These are phyloP conservation scores for Casuarina equisetifolia DNA, from an alignment of 306 rosid species.

Conservation along the genomic window DNA sequence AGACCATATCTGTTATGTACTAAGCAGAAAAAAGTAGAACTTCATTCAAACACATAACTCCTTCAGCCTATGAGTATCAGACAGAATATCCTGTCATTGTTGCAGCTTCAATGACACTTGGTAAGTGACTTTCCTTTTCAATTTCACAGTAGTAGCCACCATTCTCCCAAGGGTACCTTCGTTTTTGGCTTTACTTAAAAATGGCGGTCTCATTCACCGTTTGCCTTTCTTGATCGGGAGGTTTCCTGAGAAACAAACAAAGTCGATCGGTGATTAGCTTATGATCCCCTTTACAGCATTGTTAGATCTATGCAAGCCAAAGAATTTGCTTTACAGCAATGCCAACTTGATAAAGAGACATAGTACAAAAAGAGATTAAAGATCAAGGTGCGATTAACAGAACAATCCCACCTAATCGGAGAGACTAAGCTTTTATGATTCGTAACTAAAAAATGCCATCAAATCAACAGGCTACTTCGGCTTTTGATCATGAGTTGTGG, in stretches of 20 bases:
- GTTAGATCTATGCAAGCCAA: background rate
- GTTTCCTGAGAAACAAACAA: background rate
- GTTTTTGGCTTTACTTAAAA: background rate
- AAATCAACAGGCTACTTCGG: too few species aligned
- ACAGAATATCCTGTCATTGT: too few species aligned
- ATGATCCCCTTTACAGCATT: background rate
- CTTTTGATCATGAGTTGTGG: too few species aligned
- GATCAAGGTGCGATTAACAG: too few species aligned
- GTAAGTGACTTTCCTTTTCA: background rate
- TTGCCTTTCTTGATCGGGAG: background rate
- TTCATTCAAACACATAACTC: too few species aligned
- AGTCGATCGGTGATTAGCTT: background rate
- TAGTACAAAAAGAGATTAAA: too few species aligned
- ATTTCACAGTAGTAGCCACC: background rate
- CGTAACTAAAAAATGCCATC: too few species aligned
- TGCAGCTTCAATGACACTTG: background rate
- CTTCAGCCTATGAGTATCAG: too few species aligned
- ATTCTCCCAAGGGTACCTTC: too few species aligned
- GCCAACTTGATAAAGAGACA: background rate
- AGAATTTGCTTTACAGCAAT: slow-evolving; percentile 1
- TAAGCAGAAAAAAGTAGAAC: too few species aligned
- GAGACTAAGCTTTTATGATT: too few species aligned
- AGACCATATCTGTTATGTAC: background rate
- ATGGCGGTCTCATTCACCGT: background rate
- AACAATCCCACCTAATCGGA: too few species aligned